These are phyloP conservation scores for Cichorium intybus DNA, from an alignment of 140 eudicot species.

Conservation along the genomic window DNA sequence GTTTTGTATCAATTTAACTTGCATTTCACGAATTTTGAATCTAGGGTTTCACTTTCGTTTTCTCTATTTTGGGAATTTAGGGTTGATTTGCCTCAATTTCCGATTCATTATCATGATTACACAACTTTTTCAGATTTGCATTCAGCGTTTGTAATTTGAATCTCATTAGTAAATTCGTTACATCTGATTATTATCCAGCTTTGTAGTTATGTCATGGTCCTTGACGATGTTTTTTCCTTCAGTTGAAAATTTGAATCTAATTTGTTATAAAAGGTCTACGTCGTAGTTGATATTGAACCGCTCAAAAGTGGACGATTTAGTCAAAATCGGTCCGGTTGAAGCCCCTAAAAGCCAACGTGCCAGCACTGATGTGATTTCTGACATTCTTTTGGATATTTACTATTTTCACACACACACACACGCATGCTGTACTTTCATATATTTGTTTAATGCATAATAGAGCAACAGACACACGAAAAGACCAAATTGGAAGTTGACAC, in stretches of 20 bases:
- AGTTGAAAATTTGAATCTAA: slow-evolving; percentile 2
- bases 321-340: too few relatives aligned
- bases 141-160: not conserved
- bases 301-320: too few relatives aligned
- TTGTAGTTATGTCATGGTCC: not conserved
- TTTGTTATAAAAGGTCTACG: not conserved
- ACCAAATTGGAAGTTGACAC: too few relatives aligned
- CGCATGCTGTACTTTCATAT: too few relatives aligned
- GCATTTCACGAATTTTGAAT: slow-evolving; percentile 34
- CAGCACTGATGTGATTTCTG: too few relatives aligned
- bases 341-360: too few relatives aligned
- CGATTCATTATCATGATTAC: slow-evolving; percentile 1
- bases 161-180: not conserved
- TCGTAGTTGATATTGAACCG: not conserved
- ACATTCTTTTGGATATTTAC: too few relatives aligned
- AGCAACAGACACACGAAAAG: too few relatives aligned
- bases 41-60: slow-evolving; percentile 53
- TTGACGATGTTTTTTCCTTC: not conserved
- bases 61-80: slow-evolving; percentile 8
- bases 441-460: too few relatives aligned
- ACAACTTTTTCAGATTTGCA: slow-evolving; percentile 16
- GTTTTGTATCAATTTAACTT: slow-evolving; percentile 6
- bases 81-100: slow-evolving; percentile 19
- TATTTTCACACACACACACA: too few relatives aligned
- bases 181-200: not conserved